Evolutionary conservation across 1,139 yeast species (phyloP).

Genomic region (Taphrina deformans): DNA sequence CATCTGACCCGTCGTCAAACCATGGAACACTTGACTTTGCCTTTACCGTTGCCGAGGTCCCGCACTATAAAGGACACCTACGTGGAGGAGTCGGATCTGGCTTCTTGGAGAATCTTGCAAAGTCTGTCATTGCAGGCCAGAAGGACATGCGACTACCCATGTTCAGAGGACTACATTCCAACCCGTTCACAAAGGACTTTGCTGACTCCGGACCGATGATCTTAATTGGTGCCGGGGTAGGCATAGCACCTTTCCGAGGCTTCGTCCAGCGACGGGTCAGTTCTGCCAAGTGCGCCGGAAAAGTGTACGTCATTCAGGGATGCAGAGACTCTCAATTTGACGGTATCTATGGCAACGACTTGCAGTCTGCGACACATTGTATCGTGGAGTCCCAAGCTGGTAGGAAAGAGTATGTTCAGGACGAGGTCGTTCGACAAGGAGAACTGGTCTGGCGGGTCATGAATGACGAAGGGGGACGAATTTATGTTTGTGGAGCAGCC

Average conservation of each 20-base stretch:
- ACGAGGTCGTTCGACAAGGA: slow-evolving; percentile 57
- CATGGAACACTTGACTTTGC: slow-evolving; percentile 40
- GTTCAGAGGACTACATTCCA: slow-evolving; percentile 42
- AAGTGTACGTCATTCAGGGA: slow-evolving; percentile 69
- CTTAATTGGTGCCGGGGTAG: slow-evolving; percentile 46
- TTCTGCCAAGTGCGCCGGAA: slow-evolving; percentile 46
- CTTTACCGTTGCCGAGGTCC: slow-evolving; percentile 41
- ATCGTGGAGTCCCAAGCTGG: slow-evolving; percentile 61
- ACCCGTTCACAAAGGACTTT: slow-evolving; percentile 42
- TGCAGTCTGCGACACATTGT: slow-evolving; percentile 53
- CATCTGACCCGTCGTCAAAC: slow-evolving; percentile 41
- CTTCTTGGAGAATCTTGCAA: slow-evolving; percentile 38
- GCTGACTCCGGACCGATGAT: slow-evolving; percentile 43
- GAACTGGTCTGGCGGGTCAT: slow-evolving; percentile 57
- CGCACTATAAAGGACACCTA: slow-evolving; percentile 39
- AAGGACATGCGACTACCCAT: slow-evolving; percentile 39
- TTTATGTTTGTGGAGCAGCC: slow-evolving; percentile 88
- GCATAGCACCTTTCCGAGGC: slow-evolving; percentile 43
- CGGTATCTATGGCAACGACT: slow-evolving; percentile 66
- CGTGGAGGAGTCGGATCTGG: slow-evolving; percentile 40
- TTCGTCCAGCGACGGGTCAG: slow-evolving; percentile 42
- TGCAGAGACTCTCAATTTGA: slow-evolving; percentile 70
- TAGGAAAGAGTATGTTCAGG: slow-evolving; percentile 73
- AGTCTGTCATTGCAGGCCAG: slow-evolving; percentile 35
- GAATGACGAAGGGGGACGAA: slow-evolving; percentile 62